Evolutionary conservation across 2,329 filamentous ascomycete genomes (phyloP).

Genomic region (Curvularia spicifera): DNA sequence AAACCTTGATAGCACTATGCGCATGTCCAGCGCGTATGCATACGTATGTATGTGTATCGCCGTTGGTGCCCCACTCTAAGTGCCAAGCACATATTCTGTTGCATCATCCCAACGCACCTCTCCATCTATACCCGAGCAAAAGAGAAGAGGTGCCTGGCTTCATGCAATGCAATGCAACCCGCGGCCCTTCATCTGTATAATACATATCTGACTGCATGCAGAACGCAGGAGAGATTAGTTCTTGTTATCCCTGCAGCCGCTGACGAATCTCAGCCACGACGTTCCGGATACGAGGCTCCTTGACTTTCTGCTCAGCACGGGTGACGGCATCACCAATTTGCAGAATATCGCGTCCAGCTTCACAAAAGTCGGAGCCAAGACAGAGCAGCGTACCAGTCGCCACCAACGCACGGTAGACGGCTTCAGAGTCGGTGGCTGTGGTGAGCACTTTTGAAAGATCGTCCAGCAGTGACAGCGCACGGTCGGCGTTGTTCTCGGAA

Average conservation of each 20-base stretch:
- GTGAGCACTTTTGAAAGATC: slow-evolving; percentile 68
- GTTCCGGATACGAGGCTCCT: slow-evolving; percentile 66
- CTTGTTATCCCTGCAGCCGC: slow-evolving; percentile 46
- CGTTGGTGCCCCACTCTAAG: background rate
- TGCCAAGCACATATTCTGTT: background rate
- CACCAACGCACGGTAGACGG: slow-evolving; percentile 80
- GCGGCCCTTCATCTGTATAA: background rate
- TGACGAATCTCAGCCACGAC: slow-evolving; percentile 66
- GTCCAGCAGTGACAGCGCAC: slow-evolving; percentile 62
- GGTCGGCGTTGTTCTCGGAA: slow-evolving; percentile 57
- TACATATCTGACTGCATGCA: slow-evolving; percentile 1
- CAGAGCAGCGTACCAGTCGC: slow-evolving; percentile 79
- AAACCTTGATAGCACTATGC: background rate
- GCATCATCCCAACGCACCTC: background rate
- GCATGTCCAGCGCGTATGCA: background rate
- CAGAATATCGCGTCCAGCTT: slow-evolving; percentile 64
- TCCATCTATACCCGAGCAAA: slow-evolving; percentile 2
- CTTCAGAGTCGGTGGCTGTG: slow-evolving; percentile 77
- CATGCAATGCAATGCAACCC: background rate
- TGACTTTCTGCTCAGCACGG: slow-evolving; percentile 59
- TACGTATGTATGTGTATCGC: background rate
- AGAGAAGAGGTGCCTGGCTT: slow-evolving; percentile 1
- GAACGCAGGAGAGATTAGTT: background rate
- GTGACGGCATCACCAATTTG: slow-evolving; percentile 57
- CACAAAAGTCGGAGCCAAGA: slow-evolving; percentile 65